Base-by-base conservation (phyloP, 805 yeast genomes). In the Lipomyces chichibuensis region DNA sequence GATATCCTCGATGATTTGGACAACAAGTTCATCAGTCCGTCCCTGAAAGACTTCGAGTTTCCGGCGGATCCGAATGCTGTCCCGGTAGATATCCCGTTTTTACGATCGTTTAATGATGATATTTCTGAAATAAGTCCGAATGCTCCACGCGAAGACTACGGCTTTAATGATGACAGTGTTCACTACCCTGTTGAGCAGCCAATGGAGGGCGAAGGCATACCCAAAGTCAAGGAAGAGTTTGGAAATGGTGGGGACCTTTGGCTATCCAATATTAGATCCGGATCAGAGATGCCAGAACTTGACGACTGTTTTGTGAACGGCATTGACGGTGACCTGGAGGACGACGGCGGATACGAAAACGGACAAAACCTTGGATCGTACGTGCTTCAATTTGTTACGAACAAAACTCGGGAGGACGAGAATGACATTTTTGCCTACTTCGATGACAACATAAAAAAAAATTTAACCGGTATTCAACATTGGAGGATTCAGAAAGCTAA, bases 381-480 rank as follows among this genome's bases (percentile, higher is more conserved):
- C 46, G 57, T 59, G 14, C 53, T 67, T 14, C 70, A 71, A 43
- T 61, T 67, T 46, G 59, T 53, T 33, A 32, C 29, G 25, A 14
- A 29, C 17, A 74, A 63, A 23, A 69, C 65, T 20, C 43, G 7
- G 43, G 69, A 29, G 25, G 74, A 68, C 20, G 74, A 67, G 3
- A 65, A 65, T 9, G 76, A 69, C 73, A 78, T 91, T 54, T 86
- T 91, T 84, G 89, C 92, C 2, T 89, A 91, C 75, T 92, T 92
- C 77, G 97, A 92, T 75, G 87, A 86, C 62, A 83, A 86, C 25
- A 81, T 91, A 77, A 84, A 82, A 65, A 79, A 82, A 39, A 89
- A 87, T 75, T 93, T 98, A 97, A 85, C 96, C 35, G 98, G 98
- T 8, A 90, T 64, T 7, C 94, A 91, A 71, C 96, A 91, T 78